These are phyloP conservation scores for Cyclotella distinguenda DNA, from an alignment of 108 stramenopile species.

Conservation along the genomic window DNA sequence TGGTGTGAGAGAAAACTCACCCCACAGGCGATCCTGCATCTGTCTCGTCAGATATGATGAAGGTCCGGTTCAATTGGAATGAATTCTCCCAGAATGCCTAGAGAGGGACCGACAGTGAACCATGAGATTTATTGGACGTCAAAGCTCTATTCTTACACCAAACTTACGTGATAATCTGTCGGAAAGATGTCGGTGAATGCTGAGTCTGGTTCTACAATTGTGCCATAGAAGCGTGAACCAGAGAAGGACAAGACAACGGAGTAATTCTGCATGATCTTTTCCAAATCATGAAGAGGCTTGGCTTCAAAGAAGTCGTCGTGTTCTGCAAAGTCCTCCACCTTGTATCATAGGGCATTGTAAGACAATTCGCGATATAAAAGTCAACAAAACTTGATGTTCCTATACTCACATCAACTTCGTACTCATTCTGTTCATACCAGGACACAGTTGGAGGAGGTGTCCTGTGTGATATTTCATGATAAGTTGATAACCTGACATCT, in stretches of 20 bases:
- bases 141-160: no score
- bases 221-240: constrained; percentile 22
- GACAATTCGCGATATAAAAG: no score
- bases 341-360: not conserved
- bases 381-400: no score
- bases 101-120: not conserved
- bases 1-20: constrained; percentile 1
- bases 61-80: constrained; percentile 1
- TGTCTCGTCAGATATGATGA: constrained; percentile 2
- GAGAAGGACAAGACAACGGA: constrained; percentile 21
- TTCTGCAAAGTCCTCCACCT: constrained; percentile 16
- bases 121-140: not conserved
- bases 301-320: constrained; percentile 33
- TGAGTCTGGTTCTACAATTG: constrained; percentile 14
- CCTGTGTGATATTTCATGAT: no score
- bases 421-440: constrained; percentile 10
- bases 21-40: constrained; percentile 7
- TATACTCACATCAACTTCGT: constrained; percentile 6
- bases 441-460: not conserved
- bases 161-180: constrained; percentile 20
- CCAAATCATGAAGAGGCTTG: constrained; percentile 16
- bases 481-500: no score
- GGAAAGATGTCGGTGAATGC: constrained; percentile 11
- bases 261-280: constrained; percentile 32
- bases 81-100: constrained; percentile 11